These are phyloP conservation scores for Hydrangea macrophylla DNA, from an alignment of 148 eudicot genomes.

Conservation along the genomic window DNA sequence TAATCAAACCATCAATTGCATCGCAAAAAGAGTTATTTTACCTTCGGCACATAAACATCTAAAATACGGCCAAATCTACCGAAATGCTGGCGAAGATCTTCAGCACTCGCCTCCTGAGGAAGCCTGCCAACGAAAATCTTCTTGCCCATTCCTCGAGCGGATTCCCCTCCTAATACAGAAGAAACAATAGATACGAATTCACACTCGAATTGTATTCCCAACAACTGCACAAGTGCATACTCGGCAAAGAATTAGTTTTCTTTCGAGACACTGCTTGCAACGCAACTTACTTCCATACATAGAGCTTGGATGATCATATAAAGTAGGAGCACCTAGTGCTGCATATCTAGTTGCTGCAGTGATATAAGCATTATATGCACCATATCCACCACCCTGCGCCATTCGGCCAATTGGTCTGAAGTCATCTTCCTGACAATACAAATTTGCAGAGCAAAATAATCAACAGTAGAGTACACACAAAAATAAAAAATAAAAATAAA, in stretches of 20 bases:
- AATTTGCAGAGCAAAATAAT: not conserved
- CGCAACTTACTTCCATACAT: slow-evolving; percentile 78
- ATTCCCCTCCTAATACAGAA: slow-evolving; percentile 39
- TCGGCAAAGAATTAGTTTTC: no score
- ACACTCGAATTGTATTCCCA: not conserved
- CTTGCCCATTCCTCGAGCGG: slow-evolving; percentile 73
- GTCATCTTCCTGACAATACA: slow-evolving; percentile 61
- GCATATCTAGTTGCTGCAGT: slow-evolving; percentile 94
- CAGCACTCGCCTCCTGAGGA: slow-evolving; percentile 86
- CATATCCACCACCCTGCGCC: slow-evolving; percentile 82
- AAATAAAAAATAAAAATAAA: no score
- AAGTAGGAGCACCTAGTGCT: slow-evolving; percentile 89
- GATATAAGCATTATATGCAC: slow-evolving; percentile 89
- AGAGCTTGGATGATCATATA: slow-evolving; percentile 81
- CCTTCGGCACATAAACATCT: slow-evolving; percentile 96
- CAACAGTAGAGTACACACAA: not conserved
- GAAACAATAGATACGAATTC: not conserved
- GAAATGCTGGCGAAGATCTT: slow-evolving; percentile 85
- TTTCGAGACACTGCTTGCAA: no score
- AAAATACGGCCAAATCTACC: slow-evolving; percentile 91
- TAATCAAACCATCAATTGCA: not conserved
- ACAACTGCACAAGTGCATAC: not conserved
- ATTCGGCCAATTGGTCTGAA: slow-evolving; percentile 50
- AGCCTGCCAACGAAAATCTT: slow-evolving; percentile 98
- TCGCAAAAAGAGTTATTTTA: slow-evolving; percentile 20